Evolutionary conservation across 106 monocot genomes (phyloP), one percentile per base, ranked within the genome.

Genomic region (Phalaenopsis equestris): DNA sequence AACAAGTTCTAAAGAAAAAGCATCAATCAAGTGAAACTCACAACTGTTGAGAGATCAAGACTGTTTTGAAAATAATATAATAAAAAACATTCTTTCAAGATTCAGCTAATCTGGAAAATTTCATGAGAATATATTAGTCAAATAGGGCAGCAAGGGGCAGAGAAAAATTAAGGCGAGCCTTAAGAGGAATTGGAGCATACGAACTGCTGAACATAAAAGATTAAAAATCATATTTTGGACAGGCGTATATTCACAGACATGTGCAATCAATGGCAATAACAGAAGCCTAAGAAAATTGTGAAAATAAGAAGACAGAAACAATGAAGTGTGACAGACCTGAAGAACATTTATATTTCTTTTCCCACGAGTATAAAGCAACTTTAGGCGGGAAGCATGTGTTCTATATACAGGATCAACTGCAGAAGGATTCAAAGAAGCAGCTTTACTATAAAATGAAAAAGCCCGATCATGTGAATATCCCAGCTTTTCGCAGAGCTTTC

Each of bases 401-500:
- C 98, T 90, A 76, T 95, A 95, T 47, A 90, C 86, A 48, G 99
- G 91, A 86, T 99, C 95, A 79, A 99, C 95, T 46, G 95, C 93
- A 85, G 95, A 90, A 80, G 93, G 93, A 84, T 95, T 99, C 78
- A 95, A 75, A 21, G 80, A 65, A 18, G 83, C 83, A 77, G 95
- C 93, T 86, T 95, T 87, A 56, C 72, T 87, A 56, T 95, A 99
- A 86, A 88, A 95, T 49, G 91, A 91, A 81, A 99, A 87, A 79
- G 95, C 93, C 64, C 87, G 91, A 39, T 80, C 83, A 80, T 88
- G 80, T 42, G 92, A 87, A 83, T 85, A 85, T 57, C 86, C 89
- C 85, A 91, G 86, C 83, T 99, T 95, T 79, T 99, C 99, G 93
- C 88, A 95, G 57, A 99, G 89, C 61, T 99, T 99, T 75, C 99